Evolutionary conservation across 148 eudicot species (phyloP).

Genomic region (Rhododendron kiyosumense): DNA sequence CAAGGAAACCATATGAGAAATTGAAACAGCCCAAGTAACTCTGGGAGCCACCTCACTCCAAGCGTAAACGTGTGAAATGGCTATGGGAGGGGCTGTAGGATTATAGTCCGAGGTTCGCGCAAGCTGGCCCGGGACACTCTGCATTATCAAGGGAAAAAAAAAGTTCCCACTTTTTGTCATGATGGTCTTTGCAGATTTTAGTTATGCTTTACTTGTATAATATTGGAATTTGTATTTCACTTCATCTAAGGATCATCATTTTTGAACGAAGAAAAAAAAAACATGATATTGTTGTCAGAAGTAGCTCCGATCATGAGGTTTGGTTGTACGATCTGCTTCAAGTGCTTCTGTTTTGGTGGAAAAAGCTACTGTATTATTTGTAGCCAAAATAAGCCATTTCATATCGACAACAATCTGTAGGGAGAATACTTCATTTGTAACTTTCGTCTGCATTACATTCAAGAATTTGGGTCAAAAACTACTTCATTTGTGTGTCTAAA

Average conservation of each 20-base stretch:
- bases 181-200: not conserved
- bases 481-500: not conserved
- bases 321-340: not conserved
- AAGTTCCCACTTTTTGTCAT: not conserved
- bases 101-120: too few relatives aligned
- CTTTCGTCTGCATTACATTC: not conserved
- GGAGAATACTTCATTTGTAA: not conserved
- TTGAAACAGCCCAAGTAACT: slow-evolving; percentile 14
- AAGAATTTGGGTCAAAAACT: not conserved
- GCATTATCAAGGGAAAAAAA: too few relatives aligned
- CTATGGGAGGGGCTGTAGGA: too few relatives aligned
- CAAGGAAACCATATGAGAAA: slow-evolving; percentile 36
- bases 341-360: not conserved
- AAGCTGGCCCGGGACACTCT: too few relatives aligned
- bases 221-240: not conserved
- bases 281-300: not conserved
- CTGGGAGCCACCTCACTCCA: too few relatives aligned
- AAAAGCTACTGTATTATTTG: not conserved
- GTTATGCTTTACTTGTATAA: not conserved
- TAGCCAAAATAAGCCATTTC: not conserved
- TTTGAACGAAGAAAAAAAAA: not conserved
- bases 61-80: too few relatives aligned
- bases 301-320: not conserved
- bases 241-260: not conserved
- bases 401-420: not conserved